A percentile compares a stretch with the other conserved stretches of the same genome.
Evolutionary conservation across 2,329 filamentous ascomycete genomes (phyloP).

Genomic region (Colletotrichum sp.): DNA sequence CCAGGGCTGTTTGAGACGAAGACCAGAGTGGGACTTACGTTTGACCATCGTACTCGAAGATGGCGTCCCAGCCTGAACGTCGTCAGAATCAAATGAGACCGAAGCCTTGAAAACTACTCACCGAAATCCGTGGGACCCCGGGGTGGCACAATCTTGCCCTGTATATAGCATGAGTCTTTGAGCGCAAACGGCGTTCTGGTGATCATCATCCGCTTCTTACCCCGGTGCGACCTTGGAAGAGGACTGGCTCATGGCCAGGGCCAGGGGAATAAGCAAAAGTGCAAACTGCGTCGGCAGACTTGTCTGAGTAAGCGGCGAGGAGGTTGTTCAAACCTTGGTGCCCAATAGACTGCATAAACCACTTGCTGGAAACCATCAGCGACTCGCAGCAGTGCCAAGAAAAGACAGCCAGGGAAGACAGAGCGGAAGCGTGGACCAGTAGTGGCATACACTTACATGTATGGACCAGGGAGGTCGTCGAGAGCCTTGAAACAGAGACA

Average conservation of each 20-base stretch:
- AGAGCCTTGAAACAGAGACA: constrained; percentile 92
- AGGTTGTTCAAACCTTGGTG: constrained; percentile 89
- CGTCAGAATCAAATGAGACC: constrained; percentile 13
- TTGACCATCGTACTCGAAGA: constrained; percentile 91
- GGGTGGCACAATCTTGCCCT: constrained; percentile 81
- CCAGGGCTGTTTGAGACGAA: background rate
- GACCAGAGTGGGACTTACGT: constrained; percentile 58
- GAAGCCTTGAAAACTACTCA: constrained; percentile 43
- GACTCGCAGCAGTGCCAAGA: background rate
- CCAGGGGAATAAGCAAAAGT: constrained; percentile 93
- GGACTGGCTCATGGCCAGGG: constrained; percentile 79
- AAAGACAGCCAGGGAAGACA: background rate
- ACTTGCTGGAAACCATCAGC: constrained; percentile 70
- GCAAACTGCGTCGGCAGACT: constrained; percentile 90
- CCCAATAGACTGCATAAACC: constrained; percentile 85
- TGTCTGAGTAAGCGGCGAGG: constrained; percentile 86
- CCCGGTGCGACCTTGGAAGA: constrained; percentile 91
- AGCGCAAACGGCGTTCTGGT: background rate
- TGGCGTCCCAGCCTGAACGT: constrained; percentile 84
- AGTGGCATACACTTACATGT: constrained; percentile 73
- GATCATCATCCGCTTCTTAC: constrained; percentile 48
- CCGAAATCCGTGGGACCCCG: constrained; percentile 84
- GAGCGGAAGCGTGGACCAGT: background rate
- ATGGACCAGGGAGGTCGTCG: constrained; percentile 89
- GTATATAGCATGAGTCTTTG: background rate